Conservation (phyloP, 805 yeast species). For the Lachancea meyersii region DNA sequence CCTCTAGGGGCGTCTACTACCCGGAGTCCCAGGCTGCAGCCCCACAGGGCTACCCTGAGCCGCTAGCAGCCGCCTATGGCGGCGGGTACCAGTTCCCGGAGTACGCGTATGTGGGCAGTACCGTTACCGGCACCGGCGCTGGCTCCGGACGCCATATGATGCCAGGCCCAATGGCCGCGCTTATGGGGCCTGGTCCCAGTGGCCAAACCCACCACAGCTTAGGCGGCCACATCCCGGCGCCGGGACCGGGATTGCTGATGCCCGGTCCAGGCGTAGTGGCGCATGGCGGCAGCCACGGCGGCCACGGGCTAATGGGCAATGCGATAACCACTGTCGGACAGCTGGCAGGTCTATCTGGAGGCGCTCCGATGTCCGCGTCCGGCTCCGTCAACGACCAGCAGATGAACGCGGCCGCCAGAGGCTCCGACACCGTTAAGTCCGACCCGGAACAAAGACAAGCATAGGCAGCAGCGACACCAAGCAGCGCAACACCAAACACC, state of each 20-base stretch:
- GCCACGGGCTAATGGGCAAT: too few relatives aligned
- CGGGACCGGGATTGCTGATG: not conserved
- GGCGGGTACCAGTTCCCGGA: conserved; percentile 6
- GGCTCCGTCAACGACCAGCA: not conserved
- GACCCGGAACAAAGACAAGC: too few relatives aligned
- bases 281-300: too few relatives aligned
- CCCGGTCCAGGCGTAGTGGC: not conserved
- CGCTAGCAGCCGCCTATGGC: conserved; percentile 1
- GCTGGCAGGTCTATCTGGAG: not conserved
- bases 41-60: conserved; percentile 1
- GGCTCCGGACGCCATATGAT: not conserved
- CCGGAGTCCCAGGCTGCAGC: conserved; percentile 3
- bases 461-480: too few relatives aligned
- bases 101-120: conserved; percentile 4
- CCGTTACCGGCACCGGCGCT: conserved; percentile 1
- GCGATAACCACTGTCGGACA: too few relatives aligned
- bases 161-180: not conserved
- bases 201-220: not conserved
- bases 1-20: conserved; percentile 4
- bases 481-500: too few relatives aligned
- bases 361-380: not conserved
- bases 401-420: too few relatives aligned
- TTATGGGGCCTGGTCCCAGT: not conserved
- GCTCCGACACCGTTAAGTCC: too few relatives aligned
- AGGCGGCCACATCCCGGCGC: not conserved